Conservation (phyloP, 169 alveolate species). For the Plasmodium knowlesi region DNA sequence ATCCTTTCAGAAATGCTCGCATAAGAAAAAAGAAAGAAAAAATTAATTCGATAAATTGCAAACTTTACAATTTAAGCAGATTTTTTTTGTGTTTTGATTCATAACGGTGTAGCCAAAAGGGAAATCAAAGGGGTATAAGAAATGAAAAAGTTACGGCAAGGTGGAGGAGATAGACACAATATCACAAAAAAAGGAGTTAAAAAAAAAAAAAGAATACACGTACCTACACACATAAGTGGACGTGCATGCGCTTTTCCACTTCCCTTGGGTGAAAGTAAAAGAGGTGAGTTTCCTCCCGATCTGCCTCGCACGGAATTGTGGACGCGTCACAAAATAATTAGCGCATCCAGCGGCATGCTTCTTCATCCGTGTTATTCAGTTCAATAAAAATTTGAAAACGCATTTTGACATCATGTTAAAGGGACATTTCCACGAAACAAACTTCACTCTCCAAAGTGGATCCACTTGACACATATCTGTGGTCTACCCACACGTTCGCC, state of each 20-base stretch:
- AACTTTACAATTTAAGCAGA: background rate
- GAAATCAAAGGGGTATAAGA: background rate
- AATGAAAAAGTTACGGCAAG: background rate
- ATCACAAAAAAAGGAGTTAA: constrained; percentile 2
- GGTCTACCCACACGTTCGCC: no score
- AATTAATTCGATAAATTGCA: background rate
- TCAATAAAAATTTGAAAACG: background rate
- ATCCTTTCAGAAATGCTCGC: background rate
- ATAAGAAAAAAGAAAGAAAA: background rate
- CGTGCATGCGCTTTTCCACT: background rate
- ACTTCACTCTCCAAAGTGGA: background rate
- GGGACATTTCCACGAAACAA: background rate
- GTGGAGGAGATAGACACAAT: background rate
- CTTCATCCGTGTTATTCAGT: background rate
- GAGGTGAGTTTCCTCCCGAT: background rate
- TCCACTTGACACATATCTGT: background rate
- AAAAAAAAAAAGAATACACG: background rate
- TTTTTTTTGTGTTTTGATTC: background rate
- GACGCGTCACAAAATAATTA: background rate
- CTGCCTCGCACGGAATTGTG: background rate
- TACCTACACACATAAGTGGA: background rate
- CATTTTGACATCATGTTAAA: background rate
- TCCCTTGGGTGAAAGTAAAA: background rate
- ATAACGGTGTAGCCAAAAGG: background rate
- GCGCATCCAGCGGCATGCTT: background rate